phyloP scores from a whole-genome alignment of 2,329 filamentous ascomycete species.

The Cladophialophora psammophila region DNA sequence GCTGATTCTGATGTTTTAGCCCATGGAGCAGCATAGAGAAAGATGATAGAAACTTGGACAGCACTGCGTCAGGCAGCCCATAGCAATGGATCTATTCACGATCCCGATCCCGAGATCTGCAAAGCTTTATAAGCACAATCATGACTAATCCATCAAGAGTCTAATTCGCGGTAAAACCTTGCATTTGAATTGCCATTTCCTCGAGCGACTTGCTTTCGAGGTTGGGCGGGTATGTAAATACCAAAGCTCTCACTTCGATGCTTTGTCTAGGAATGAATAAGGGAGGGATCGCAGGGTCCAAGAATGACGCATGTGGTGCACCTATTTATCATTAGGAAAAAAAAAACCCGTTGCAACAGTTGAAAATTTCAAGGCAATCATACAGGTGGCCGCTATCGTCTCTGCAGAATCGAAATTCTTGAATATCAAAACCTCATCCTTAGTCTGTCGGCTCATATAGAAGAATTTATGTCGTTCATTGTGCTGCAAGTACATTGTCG shows the following conservation, averaged over 20 bases:
- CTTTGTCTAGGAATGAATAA: not conserved
- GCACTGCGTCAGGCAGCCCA: too few relatives aligned
- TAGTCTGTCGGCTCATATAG: slow-evolving; percentile 5
- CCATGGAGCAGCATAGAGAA: too few relatives aligned
- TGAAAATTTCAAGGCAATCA: not conserved
- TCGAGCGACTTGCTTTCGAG: too few relatives aligned
- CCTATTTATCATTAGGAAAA: not conserved
- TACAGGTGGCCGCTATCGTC: not conserved
- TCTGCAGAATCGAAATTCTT: slow-evolving; percentile 10
- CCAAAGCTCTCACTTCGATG: slow-evolving; percentile 17
- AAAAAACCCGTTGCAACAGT: too few relatives aligned
- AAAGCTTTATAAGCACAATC: too few relatives aligned
- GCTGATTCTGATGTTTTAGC: too few relatives aligned
- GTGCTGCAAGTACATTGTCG: slow-evolving; percentile 8
- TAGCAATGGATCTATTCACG: too few relatives aligned
- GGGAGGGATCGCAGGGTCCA: not conserved
- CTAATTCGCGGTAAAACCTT: too few relatives aligned
- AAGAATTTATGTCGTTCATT: not conserved
- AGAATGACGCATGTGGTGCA: slow-evolving; percentile 4
- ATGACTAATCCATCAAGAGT: too few relatives aligned
- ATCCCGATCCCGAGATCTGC: too few relatives aligned
- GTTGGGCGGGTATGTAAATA: not conserved
- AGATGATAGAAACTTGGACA: too few relatives aligned
- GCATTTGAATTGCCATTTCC: too few relatives aligned
- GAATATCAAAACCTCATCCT: slow-evolving; percentile 8